These are phyloP conservation scores for Pythium biforme DNA, from an alignment of 352 stramenopile species.

Conservation along the genomic window DNA sequence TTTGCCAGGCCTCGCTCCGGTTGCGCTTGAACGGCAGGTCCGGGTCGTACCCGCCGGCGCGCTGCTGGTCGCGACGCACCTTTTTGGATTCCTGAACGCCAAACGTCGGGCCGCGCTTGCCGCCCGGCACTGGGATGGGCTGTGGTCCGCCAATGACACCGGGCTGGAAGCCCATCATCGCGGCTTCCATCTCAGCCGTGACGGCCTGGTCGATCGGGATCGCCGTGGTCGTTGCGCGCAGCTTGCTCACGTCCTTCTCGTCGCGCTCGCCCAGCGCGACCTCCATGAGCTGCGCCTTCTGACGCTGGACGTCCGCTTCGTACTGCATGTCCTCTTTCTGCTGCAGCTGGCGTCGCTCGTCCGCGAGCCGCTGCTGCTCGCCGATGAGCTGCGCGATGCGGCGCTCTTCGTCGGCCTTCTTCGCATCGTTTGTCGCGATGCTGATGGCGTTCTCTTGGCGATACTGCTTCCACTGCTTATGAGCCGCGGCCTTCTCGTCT, in stretches of 20 bases:
- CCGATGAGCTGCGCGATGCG: constrained; percentile 82
- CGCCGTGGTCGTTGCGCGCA: constrained; percentile 74
- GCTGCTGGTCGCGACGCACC: constrained; percentile 74
- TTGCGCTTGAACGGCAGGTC: constrained; percentile 81
- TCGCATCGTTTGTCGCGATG: constrained; percentile 84
- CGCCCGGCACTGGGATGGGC: constrained; percentile 70
- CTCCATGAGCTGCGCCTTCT: constrained; percentile 85
- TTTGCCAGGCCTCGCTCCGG: constrained; percentile 71
- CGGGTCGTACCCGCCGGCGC: constrained; percentile 75
- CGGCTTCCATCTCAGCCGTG: constrained; percentile 86
- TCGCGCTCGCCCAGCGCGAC: constrained; percentile 82
- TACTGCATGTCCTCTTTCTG: constrained; percentile 80
- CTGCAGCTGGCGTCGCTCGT: constrained; percentile 75
- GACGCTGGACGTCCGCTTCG: constrained; percentile 72
- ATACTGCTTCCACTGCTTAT: constrained; percentile 88
- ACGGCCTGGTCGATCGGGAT: constrained; percentile 85
- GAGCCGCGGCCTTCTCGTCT: constrained; percentile 56
- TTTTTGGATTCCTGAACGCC: constrained; percentile 80
- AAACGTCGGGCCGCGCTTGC: constrained; percentile 77
- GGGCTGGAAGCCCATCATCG: constrained; percentile 87
- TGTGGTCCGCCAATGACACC: constrained; percentile 70
- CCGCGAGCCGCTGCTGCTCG: constrained; percentile 75
- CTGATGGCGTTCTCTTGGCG: constrained; percentile 75
- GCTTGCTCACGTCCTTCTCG: constrained; percentile 68
- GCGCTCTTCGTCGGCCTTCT: constrained; percentile 84